A percentile compares a stretch with the other conserved stretches of the same genome.
phyloP scores from a whole-genome alignment of 768 basidiomycete species.

The Leccinum arenicola region DNA sequence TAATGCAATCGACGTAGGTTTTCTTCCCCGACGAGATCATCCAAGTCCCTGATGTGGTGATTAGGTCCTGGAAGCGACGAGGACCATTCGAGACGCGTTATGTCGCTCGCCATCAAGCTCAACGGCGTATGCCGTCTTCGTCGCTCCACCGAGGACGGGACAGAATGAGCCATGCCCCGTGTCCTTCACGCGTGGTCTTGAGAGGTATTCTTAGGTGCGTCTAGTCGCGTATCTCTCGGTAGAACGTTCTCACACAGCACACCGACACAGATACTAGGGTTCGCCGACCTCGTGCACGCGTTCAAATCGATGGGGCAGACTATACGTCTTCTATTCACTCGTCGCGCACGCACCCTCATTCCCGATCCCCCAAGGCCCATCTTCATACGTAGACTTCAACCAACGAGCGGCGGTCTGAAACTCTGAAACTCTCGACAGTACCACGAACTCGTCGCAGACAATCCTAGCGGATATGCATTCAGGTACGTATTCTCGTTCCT shows the following conservation, averaged over 20 bases:
- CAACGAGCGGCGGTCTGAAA: neutral
- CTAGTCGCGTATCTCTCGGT: too few species aligned
- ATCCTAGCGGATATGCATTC: conserved; percentile 64
- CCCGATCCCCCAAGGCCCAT: conserved; percentile 45
- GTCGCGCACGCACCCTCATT: neutral
- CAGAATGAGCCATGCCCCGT: too few species aligned
- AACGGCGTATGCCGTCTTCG: too few species aligned
- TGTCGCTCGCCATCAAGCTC: too few species aligned
- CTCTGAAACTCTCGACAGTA: conserved; percentile 42
- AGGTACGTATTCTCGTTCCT: conserved; percentile 45
- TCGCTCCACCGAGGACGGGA: too few species aligned
- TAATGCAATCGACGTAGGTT: conserved; percentile 64
- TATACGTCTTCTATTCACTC: conserved; percentile 30
- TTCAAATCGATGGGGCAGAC: too few species aligned
- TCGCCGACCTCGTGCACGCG: too few species aligned
- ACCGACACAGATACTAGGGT: too few species aligned
- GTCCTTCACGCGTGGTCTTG: too few species aligned
- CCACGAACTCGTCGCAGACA: conserved; percentile 76
- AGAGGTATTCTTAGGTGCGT: too few species aligned
- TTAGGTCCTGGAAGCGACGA: conserved; percentile 82
- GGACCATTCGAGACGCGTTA: conserved; percentile 68
- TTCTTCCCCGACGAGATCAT: neutral
- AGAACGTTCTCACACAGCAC: too few species aligned
- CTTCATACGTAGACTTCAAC: conserved; percentile 35
- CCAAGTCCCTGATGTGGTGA: neutral